Conservation (phyloP, 2,329 filamentous ascomycete genomes). For the Talaromyces sp. region DNA sequence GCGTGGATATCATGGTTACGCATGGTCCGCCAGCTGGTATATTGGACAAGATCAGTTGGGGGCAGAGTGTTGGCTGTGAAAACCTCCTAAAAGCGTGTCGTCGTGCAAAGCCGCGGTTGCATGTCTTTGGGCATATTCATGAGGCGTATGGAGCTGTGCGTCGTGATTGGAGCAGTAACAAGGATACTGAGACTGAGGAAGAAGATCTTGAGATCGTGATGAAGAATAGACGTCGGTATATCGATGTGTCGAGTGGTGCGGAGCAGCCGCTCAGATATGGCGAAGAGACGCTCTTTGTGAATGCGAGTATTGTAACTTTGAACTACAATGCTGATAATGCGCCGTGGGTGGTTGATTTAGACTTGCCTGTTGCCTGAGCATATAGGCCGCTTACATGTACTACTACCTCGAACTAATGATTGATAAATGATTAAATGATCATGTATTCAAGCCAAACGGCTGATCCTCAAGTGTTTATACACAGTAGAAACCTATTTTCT, state of each 20-base stretch:
- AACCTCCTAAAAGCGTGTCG: conserved; percentile 51
- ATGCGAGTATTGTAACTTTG: conserved; percentile 55
- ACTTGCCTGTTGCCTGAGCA: conserved; percentile 34
- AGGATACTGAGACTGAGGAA: background rate
- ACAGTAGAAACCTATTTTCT: conserved; percentile 3
- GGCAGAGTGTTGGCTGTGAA: conserved; percentile 51
- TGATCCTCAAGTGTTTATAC: conserved; percentile 9
- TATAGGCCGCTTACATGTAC: background rate
- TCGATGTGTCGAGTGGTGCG: conserved; percentile 32
- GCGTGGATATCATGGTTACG: conserved; percentile 57
- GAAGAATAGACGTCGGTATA: conserved; percentile 31
- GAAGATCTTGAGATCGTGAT: conserved; percentile 29
- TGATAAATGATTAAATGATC: background rate
- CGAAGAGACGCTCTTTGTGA: conserved; percentile 55
- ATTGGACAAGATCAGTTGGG: conserved; percentile 44
- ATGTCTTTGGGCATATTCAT: conserved; percentile 63
- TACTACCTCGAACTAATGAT: background rate
- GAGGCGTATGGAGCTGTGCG: conserved; percentile 51
- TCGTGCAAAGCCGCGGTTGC: conserved; percentile 52
- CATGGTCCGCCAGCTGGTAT: conserved; percentile 56
- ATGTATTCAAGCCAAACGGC: background rate
- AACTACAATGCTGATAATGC: conserved; percentile 49
- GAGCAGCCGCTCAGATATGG: conserved; percentile 39
- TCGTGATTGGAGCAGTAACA: conserved; percentile 21
- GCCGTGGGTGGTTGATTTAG: conserved; percentile 56